Percentiles rank a stretch among this genome's conserved stretches.
phyloP scores from a whole-genome alignment of 768 basidiomycete species.

The Naganishia vaughanmartiniae region DNA sequence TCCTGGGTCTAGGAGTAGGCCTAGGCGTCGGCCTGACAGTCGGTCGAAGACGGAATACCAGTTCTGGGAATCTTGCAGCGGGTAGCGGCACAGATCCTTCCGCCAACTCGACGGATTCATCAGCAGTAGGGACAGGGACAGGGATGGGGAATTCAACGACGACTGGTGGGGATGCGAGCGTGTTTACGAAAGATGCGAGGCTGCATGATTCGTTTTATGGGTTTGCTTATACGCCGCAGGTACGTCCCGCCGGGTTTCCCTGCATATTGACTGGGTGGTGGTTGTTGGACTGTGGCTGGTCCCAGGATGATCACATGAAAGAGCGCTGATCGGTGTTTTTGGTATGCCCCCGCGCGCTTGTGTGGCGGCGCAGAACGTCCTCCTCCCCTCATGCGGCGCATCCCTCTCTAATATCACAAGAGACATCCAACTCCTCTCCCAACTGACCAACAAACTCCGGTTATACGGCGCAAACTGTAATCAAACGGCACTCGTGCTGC shows the following conservation, averaged over 20 bases:
- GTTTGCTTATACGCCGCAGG: slow-evolving; percentile 75
- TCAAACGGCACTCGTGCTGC: slow-evolving; percentile 59
- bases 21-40: slow-evolving; percentile 67
- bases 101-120: neutral
- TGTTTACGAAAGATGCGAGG: slow-evolving; percentile 67
- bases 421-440: slow-evolving; percentile 66
- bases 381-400: slow-evolving; percentile 37
- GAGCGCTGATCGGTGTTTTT: too few relatives aligned
- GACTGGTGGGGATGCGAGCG: slow-evolving; percentile 66
- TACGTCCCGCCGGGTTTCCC: slow-evolving; percentile 34
- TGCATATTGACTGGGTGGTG: too few relatives aligned
- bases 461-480: slow-evolving; percentile 69
- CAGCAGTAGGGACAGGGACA: slow-evolving; percentile 21
- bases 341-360: too few relatives aligned
- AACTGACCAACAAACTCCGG: slow-evolving; percentile 63
- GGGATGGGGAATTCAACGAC: slow-evolving; percentile 46
- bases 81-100: neutral
- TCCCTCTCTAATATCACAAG: slow-evolving; percentile 46
- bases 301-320: too few relatives aligned
- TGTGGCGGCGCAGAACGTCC: neutral
- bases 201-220: slow-evolving; percentile 78
- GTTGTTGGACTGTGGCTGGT: too few relatives aligned
- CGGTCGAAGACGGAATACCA: slow-evolving; percentile 54
- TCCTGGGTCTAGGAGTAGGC: slow-evolving; percentile 56
- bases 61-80: neutral